These are phyloP conservation scores for Maudiozyma saulgeensis DNA, from an alignment of 805 yeast genomes.

Conservation along the genomic window DNA sequence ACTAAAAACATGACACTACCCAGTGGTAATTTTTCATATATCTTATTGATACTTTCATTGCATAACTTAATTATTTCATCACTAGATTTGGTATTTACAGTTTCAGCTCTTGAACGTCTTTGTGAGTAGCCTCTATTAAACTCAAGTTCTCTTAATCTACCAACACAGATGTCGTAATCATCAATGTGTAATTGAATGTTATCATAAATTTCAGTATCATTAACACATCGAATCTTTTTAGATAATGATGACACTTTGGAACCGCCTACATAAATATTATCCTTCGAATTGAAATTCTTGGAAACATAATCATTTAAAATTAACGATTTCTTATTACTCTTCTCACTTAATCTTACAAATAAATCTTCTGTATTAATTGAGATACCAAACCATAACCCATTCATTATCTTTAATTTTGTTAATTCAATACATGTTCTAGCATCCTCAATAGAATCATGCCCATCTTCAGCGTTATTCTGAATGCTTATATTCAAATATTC, in stretches of 20 bases:
- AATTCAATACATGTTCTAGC: conserved; percentile 72
- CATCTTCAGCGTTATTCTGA: conserved; percentile 51
- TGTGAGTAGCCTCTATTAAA: conserved; percentile 30
- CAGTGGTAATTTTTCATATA: conserved; percentile 47
- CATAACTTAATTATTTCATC: conserved; percentile 23
- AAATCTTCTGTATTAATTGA: conserved; percentile 35
- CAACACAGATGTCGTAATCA: conserved; percentile 41
- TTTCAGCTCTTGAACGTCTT: conserved; percentile 7
- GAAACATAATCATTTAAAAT: conserved; percentile 30
- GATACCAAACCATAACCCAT: conserved; percentile 61
- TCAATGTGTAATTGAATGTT: conserved; percentile 30
- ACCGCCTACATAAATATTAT: background rate
- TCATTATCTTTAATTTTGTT: conserved; percentile 54
- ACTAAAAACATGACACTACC: conserved; percentile 52
- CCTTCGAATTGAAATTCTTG: conserved; percentile 3
- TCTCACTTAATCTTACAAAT: conserved; percentile 31
- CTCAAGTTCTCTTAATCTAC: conserved; percentile 53
- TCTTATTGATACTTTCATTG: conserved; percentile 35
- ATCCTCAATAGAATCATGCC: conserved; percentile 86
- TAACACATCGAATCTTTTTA: conserved; percentile 33
- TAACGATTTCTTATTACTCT: conserved; percentile 21
- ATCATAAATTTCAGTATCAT: conserved; percentile 53
- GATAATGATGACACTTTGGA: background rate
- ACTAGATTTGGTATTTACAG: background rate
- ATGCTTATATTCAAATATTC: conserved; percentile 48